Conservation (phyloP, 2,329 filamentous ascomycete genomes). For the Emydomyces testavorans region DNA sequence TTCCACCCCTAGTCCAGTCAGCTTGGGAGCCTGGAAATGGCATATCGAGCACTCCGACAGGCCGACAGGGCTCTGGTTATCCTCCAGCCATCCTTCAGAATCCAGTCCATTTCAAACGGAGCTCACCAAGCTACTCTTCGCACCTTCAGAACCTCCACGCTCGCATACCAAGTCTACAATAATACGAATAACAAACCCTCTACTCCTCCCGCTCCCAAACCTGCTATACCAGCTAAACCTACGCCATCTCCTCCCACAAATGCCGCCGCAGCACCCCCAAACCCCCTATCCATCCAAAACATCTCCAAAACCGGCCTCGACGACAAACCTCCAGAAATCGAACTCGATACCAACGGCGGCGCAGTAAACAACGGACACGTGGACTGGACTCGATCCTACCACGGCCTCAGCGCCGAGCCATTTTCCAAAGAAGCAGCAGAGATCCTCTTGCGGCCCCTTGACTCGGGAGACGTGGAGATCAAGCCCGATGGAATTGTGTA, state of each 20-base stretch:
- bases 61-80: background rate
- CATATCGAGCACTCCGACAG: slow-evolving; percentile 3
- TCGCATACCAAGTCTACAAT: slow-evolving; percentile 13
- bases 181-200: slow-evolving; percentile 1
- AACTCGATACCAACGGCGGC: slow-evolving; percentile 16
- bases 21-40: slow-evolving; percentile 3
- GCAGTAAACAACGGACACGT: slow-evolving; percentile 37
- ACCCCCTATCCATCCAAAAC: slow-evolving; percentile 25
- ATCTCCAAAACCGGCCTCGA: slow-evolving; percentile 31
- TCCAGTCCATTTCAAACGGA: background rate
- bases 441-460: slow-evolving; percentile 56
- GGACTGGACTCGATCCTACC: slow-evolving; percentile 76
- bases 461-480: slow-evolving; percentile 73
- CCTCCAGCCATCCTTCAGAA: slow-evolving; percentile 2
- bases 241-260: slow-evolving; percentile 2
- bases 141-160: slow-evolving; percentile 13
- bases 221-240: background rate
- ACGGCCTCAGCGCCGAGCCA: slow-evolving; percentile 59
- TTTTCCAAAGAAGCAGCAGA: slow-evolving; percentile 60
- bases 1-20: background rate
- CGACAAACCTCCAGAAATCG: slow-evolving; percentile 28
- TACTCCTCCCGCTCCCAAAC: slow-evolving; percentile 2
- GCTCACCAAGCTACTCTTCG: slow-evolving; percentile 3
- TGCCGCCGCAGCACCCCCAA: slow-evolving; percentile 14
- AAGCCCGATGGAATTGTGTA: slow-evolving; percentile 97